Evolutionary conservation across 345 rosid species (phyloP).

Genomic region (Hibiscus syriacus): DNA sequence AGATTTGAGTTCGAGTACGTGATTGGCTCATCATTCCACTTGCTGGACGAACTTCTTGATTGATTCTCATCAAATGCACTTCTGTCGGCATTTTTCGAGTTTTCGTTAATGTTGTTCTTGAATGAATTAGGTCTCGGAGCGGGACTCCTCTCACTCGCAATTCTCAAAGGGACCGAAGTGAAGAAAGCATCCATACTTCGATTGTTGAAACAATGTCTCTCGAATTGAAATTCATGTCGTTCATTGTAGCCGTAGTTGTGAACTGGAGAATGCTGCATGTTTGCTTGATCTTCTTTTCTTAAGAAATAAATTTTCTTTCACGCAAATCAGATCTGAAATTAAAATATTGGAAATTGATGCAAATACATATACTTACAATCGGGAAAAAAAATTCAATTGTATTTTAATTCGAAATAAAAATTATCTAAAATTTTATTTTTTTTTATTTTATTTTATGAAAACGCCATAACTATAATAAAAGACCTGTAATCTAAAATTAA

Average conservation of each 20-base stretch:
- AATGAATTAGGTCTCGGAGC: conserved; percentile 12
- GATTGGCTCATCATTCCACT: conserved; percentile 35
- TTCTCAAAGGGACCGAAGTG: conserved; percentile 26
- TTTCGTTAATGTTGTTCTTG: conserved; percentile 22
- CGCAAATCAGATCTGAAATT: too few relatives aligned
- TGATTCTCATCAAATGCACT: conserved; percentile 18
- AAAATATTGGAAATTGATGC: too few relatives aligned
- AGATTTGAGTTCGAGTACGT: conserved; percentile 66
- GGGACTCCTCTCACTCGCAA: conserved; percentile 26
- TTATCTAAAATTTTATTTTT: too few relatives aligned
- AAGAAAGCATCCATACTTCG: conserved; percentile 21
- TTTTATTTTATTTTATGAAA: too few relatives aligned
- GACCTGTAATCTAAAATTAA: too few relatives aligned
- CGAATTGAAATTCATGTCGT: conserved; percentile 6
- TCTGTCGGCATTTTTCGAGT: conserved; percentile 22
- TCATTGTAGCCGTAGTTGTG: conserved; percentile 25
- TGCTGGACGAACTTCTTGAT: conserved; percentile 32
- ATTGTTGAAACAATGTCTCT: conserved; percentile 3
- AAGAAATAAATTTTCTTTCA: too few relatives aligned
- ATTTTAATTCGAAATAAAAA: too few relatives aligned
- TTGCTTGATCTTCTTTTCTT: conserved; percentile 15
- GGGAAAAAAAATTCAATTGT: too few relatives aligned
- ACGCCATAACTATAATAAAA: too few relatives aligned
- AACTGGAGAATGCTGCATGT: conserved; percentile 29
- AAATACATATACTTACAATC: too few relatives aligned